Evolutionary conservation across 768 basidiomycete species (phyloP).

Genomic region (Hypholoma fasciculare): DNA sequence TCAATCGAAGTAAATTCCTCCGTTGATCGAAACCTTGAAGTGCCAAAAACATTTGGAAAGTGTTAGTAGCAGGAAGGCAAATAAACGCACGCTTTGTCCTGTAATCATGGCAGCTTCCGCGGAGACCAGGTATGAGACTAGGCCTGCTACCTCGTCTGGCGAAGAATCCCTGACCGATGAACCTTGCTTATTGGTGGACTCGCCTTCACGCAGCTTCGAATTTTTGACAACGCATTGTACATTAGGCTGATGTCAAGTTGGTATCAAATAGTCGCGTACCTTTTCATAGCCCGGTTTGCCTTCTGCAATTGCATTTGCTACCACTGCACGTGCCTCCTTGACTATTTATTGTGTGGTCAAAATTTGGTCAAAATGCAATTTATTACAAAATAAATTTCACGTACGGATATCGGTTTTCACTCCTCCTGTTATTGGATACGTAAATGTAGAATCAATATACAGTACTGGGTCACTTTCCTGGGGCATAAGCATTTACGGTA

Average conservation of each 20-base stretch:
- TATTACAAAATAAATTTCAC: too few relatives aligned
- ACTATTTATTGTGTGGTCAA: too few relatives aligned
- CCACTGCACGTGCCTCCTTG: neutral
- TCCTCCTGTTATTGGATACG: conserved; percentile 4
- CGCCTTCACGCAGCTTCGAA: neutral
- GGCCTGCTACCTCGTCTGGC: conserved; percentile 33
- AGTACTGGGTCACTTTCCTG: conserved; percentile 18
- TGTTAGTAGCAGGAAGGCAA: neutral
- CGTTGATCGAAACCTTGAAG: conserved; percentile 22
- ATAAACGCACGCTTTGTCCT: conserved; percentile 17
- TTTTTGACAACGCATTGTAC: neutral
- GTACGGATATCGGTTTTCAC: conserved; percentile 14
- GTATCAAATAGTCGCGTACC: too few relatives aligned
- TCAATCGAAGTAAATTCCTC: conserved; percentile 22
- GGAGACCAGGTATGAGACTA: conserved; percentile 37
- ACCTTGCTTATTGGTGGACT: neutral
- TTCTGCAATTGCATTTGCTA: neutral
- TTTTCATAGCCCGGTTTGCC: neutral
- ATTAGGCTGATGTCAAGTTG: too few relatives aligned
- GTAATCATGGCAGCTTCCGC: conserved; percentile 37
- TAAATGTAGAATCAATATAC: neutral
- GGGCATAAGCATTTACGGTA: conserved; percentile 35
- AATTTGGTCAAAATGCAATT: too few relatives aligned
- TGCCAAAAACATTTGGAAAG: too few relatives aligned
- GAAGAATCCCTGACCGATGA: conserved; percentile 8